Base-by-base conservation (phyloP, 1,284 basidiomycete genomes). In the Trichosporon sp. region DNA sequence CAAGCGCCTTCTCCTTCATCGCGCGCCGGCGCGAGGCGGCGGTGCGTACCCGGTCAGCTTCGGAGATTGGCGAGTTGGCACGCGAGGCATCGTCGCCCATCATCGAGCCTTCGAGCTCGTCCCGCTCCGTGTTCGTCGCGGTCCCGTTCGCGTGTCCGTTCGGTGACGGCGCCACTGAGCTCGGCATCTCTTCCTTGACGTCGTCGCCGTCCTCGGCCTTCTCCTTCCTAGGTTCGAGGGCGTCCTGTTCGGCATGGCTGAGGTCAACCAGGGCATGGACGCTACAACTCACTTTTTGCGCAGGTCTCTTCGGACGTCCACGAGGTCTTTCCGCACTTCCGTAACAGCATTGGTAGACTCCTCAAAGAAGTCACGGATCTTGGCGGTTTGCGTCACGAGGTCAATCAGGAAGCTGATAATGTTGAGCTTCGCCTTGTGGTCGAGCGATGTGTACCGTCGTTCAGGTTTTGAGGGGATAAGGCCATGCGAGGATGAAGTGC, bases 261-360 rank as follows among this genome's bases (percentile, higher is more conserved):
- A 2, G 35, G 63, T 69, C 37, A 71, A 68, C 46, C 61, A 16
- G 2, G 8, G 19, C 26, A 31, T n/a, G n/a, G 7, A 26, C 6
- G 21, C 31, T 21, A 19, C 54, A 37, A 89, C 93, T 85, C 81
- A 94, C 93, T 91, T 87, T 79, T 91, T 90, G 83, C 93, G 95
- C 84, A 91, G 91, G 76, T 91, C 87, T 73, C 96, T 88, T 82
- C 95, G 96, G 68, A 96, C 89, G 76, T 99, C 96, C 46, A 96
- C 93, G 83, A 96, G 93, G 83, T 96, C 94, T 85, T 99, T 99
- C 75, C 96, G 86, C 67, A 97, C 86, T 59, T 95, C 92, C 10
- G 97, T 98, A 72, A 99, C 84, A 75, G 91, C 90, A 75, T 91
- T 88, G 78, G 96, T 95, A 78, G 92, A 94, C 68, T 90, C 88